These are phyloP conservation scores for Coriolopsis trogii DNA, from an alignment of 1,284 basidiomycete species.

Conservation along the genomic window DNA sequence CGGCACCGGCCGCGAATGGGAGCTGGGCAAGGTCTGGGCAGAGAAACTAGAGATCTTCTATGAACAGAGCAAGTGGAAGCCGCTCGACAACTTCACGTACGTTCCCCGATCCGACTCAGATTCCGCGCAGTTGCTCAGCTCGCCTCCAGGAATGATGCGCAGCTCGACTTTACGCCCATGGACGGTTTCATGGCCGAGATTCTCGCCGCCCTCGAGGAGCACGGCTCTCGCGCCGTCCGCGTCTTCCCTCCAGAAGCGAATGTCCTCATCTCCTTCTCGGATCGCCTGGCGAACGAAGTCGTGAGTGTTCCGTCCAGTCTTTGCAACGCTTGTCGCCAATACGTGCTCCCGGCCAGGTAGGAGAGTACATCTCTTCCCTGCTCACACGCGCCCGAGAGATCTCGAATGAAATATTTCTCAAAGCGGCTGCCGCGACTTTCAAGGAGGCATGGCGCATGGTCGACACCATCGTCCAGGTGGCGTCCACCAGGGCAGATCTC, in stretches of 20 bases:
- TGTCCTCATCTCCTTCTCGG: slow-evolving; percentile 77
- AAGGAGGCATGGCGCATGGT: slow-evolving; percentile 87
- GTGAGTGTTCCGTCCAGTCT: slow-evolving; percentile 44
- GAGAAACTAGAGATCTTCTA: slow-evolving; percentile 96
- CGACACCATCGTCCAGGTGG: slow-evolving; percentile 67
- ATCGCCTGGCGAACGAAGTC: slow-evolving; percentile 77
- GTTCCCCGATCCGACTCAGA: slow-evolving; percentile 34
- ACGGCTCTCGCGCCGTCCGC: slow-evolving; percentile 79
- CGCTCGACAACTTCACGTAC: slow-evolving; percentile 84
- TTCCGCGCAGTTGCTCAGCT: neutral
- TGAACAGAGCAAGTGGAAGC: slow-evolving; percentile 77
- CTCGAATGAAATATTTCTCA: slow-evolving; percentile 76
- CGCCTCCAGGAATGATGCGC: slow-evolving; percentile 41
- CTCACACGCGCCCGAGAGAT: slow-evolving; percentile 80
- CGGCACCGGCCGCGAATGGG: slow-evolving; percentile 67
- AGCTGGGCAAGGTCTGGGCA: slow-evolving; percentile 90
- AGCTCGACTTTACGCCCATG: slow-evolving; percentile 90
- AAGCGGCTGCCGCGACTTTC: slow-evolving; percentile 89
- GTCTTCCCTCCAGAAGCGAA: slow-evolving; percentile 84
- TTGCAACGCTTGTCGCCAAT: neutral
- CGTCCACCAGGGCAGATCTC: slow-evolving; percentile 30
- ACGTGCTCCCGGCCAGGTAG: slow-evolving; percentile 55
- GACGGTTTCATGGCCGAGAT: slow-evolving; percentile 84
- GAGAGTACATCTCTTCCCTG: slow-evolving; percentile 84
- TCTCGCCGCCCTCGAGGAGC: slow-evolving; percentile 64